Conservation (phyloP, 495 filamentous ascomycete species). For the Aspergillus nidulans region DNA sequence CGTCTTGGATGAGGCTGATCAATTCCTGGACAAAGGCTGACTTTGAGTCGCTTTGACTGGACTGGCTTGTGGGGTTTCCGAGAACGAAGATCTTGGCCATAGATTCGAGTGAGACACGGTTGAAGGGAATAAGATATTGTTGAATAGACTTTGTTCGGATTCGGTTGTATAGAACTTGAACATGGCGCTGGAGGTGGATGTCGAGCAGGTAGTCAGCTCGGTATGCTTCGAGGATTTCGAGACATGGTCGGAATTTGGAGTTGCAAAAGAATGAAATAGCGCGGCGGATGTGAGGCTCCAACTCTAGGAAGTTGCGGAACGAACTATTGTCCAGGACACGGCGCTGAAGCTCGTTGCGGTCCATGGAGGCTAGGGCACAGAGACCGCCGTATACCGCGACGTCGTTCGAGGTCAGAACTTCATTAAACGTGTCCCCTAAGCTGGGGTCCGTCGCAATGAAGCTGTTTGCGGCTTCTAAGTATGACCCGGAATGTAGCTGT, state of each 20-base stretch:
- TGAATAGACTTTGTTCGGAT: conserved; percentile 89
- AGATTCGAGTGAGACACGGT: conserved; percentile 63
- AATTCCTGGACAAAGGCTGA: conserved; percentile 72
- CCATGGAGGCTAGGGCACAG: conserved; percentile 86
- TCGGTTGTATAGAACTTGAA: conserved; percentile 60
- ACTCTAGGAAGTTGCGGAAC: conserved; percentile 86
- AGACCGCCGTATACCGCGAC: conserved; percentile 89
- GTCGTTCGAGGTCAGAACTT: conserved; percentile 78
- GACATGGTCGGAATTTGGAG: conserved; percentile 78
- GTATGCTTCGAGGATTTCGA: conserved; percentile 77
- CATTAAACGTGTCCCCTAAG: conserved; percentile 57
- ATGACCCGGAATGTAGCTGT: conserved; percentile 60
- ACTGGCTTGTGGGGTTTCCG: conserved; percentile 28
- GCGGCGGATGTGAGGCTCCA: conserved; percentile 89
- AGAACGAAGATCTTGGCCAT: conserved; percentile 62
- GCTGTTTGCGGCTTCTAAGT: conserved; percentile 63
- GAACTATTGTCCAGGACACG: conserved; percentile 70
- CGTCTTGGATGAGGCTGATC: conserved; percentile 66
- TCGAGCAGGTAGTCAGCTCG: conserved; percentile 84
- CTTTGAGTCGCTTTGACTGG: conserved; percentile 40
- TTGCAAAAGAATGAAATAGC: conserved; percentile 84
- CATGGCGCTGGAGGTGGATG: conserved; percentile 74
- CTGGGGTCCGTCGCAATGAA: conserved; percentile 60
- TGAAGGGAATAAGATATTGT: conserved; percentile 83
- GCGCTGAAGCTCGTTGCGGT: conserved; percentile 65